Conservation (phyloP, 371 early-diverging fungal genomes). For the Haplosporangium sp. region DNA sequence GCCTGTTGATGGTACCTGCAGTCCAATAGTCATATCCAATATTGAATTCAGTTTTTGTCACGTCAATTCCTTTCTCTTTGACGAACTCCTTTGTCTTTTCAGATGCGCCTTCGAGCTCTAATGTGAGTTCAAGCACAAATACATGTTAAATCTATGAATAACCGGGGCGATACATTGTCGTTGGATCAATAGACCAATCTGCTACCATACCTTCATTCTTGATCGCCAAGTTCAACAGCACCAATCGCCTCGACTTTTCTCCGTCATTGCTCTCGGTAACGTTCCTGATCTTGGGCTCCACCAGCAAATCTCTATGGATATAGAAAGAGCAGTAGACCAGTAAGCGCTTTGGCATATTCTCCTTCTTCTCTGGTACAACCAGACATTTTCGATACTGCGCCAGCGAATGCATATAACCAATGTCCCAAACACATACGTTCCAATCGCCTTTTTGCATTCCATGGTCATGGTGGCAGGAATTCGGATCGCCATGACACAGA, state of each 20-base stretch:
- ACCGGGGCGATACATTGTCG: background rate
- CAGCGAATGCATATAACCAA: background rate
- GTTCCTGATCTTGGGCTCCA: slow-evolving; percentile 78
- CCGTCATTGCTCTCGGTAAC: slow-evolving; percentile 70
- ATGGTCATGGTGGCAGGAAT: slow-evolving; percentile 74
- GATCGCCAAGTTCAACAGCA: slow-evolving; percentile 69
- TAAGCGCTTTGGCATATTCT: background rate
- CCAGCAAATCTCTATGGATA: slow-evolving; percentile 68
- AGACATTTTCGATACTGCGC: background rate
- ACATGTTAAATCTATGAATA: background rate
- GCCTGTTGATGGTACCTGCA: slow-evolving; percentile 60
- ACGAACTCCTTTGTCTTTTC: slow-evolving; percentile 60
- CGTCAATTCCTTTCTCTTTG: slow-evolving; percentile 60
- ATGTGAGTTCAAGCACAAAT: background rate
- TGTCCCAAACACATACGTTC: slow-evolving; percentile 52
- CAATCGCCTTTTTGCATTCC: slow-evolving; percentile 61
- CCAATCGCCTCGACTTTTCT: slow-evolving; percentile 64
- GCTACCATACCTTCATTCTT: slow-evolving; percentile 39
- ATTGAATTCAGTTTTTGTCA: slow-evolving; percentile 64
- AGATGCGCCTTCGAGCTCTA: slow-evolving; percentile 60
- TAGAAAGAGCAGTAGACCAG: background rate
- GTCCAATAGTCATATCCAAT: slow-evolving; percentile 85
- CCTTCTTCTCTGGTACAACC: background rate
- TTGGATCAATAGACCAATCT: background rate
- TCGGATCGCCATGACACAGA: slow-evolving; percentile 68